These are phyloP conservation scores for Chondrostereum purpureum DNA, from an alignment of 1,284 basidiomycete species.

Conservation along the genomic window DNA sequence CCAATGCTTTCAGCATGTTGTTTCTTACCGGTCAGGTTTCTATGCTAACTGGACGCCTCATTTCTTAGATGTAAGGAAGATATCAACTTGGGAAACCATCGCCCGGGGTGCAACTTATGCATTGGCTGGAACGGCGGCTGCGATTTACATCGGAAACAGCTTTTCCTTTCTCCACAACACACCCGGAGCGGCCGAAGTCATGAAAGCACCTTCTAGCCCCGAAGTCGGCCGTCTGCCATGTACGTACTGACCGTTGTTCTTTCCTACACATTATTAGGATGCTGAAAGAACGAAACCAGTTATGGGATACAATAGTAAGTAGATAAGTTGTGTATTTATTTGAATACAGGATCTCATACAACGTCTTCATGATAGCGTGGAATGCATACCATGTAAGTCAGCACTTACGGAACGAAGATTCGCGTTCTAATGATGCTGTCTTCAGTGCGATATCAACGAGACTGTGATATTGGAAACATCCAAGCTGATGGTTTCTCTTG, in stretches of 20 bases:
- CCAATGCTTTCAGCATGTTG: no score
- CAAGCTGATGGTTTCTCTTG: slow-evolving; percentile 37
- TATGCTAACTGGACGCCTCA: no score
- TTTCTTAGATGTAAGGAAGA: no score
- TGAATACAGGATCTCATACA: background rate
- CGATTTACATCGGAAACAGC: no score
- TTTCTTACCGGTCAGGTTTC: no score
- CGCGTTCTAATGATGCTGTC: slow-evolving; percentile 3
- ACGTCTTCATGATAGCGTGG: slow-evolving; percentile 36
- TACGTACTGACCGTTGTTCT: slow-evolving; percentile 15
- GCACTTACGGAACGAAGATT: background rate
- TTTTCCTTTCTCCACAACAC: no score
- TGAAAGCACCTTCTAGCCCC: slow-evolving; percentile 12
- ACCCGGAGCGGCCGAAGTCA: no score
- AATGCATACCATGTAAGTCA: slow-evolving; percentile 47
- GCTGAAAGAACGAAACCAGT: slow-evolving; percentile 20
- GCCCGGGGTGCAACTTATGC: no score
- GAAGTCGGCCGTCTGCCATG: slow-evolving; percentile 35
- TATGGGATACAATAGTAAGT: slow-evolving; percentile 45
- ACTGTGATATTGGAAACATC: slow-evolving; percentile 41
- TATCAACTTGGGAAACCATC: no score
- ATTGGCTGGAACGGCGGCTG: no score
- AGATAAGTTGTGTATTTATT: background rate
- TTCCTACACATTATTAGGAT: background rate
- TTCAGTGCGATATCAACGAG: slow-evolving; percentile 51